A percentile compares a stretch with the other conserved stretches of the same genome.
phyloP scores from a whole-genome alignment of 495 filamentous ascomycete species.

The Oidiodendron maius region DNA sequence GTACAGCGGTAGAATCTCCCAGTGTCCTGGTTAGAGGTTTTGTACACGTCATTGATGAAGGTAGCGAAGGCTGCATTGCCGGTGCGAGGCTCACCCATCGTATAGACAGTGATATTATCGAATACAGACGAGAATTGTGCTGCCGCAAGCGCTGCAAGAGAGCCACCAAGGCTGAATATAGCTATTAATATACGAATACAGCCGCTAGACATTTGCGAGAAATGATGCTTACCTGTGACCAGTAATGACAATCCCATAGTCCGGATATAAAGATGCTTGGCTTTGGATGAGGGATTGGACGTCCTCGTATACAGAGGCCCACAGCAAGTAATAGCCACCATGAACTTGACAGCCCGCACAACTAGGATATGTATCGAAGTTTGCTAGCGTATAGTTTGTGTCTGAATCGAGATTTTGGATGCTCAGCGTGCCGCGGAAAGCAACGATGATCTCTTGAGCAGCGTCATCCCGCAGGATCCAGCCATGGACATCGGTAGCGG shows the following conservation, averaged over 20 bases:
- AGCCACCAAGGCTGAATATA: constrained; percentile 4
- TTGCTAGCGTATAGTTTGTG: constrained; percentile 8
- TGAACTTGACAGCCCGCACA: constrained; percentile 8
- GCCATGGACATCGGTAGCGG: constrained; percentile 7
- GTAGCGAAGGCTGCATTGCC: constrained; percentile 51
- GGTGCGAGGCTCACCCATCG: constrained; percentile 63
- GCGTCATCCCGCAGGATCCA: constrained; percentile 10
- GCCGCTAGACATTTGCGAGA: not conserved
- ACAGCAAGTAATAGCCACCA: constrained; percentile 8
- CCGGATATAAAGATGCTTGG: constrained; percentile 1
- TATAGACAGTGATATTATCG: constrained; percentile 45
- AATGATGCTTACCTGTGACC: constrained; percentile 4
- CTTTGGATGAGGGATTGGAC: constrained; percentile 6
- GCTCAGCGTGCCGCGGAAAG: constrained; percentile 9
- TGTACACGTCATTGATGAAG: constrained; percentile 43
- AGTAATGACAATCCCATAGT: constrained; percentile 9
- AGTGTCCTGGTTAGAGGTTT: constrained; percentile 23
- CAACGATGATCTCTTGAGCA: constrained; percentile 7
- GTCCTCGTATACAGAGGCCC: constrained; percentile 4
- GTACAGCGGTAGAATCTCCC: constrained; percentile 57
- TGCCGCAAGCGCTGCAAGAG: constrained; percentile 5
- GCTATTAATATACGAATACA: not conserved
- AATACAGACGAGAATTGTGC: constrained; percentile 36
- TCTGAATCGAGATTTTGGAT: constrained; percentile 5
- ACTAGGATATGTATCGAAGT: constrained; percentile 5